A percentile compares a stretch with the other conserved stretches of the same genome.
Evolutionary conservation across 345 rosid species (phyloP).

Genomic region (Melaleuca quinquenervia): DNA sequence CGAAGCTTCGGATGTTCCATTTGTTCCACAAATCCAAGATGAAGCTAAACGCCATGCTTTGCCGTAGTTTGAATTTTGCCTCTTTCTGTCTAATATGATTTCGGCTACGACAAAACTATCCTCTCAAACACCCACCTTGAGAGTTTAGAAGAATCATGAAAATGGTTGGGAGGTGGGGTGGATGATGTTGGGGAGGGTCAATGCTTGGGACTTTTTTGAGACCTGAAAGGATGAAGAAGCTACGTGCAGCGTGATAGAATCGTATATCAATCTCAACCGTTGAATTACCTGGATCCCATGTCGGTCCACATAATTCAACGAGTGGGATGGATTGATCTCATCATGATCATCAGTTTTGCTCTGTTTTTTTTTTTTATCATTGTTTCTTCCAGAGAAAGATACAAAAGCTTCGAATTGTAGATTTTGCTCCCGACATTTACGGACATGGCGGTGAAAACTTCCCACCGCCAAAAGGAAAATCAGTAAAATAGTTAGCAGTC

Average conservation of each 20-base stretch:
- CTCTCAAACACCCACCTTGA: background rate
- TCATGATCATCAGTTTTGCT: no score
- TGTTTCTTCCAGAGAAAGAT: no score
- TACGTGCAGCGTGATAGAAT: no score
- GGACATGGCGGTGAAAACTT: constrained; percentile 94
- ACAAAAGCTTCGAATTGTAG: no score
- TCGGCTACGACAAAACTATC: background rate
- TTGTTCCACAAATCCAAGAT: background rate
- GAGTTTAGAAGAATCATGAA: background rate
- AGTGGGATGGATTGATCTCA: background rate
- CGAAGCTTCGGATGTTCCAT: background rate
- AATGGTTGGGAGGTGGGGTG: background rate
- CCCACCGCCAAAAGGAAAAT: constrained; percentile 63
- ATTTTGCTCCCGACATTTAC: constrained; percentile 28
- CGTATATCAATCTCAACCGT: background rate
- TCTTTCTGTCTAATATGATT: background rate
- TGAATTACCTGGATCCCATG: background rate
- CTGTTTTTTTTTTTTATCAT: no score
- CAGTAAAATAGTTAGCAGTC: constrained; percentile 59
- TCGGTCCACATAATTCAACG: accelerated
- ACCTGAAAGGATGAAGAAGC: accelerated
- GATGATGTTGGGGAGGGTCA: no score
- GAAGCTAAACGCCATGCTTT: background rate
- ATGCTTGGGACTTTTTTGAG: background rate
- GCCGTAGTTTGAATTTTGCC: background rate